phyloP scores from a whole-genome alignment of 129 eudicot genomes.

The Arctium minus region DNA sequence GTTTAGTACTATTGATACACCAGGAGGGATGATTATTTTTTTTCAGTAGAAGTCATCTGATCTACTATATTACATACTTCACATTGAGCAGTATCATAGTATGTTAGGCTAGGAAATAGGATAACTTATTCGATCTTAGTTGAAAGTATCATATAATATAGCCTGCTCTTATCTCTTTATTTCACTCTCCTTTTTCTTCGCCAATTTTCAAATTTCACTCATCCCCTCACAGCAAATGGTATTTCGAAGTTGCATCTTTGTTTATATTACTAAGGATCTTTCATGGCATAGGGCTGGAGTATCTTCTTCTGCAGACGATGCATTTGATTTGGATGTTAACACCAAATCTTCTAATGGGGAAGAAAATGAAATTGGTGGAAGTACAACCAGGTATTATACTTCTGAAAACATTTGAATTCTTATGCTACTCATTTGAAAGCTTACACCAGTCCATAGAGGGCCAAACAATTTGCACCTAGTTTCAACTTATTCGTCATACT shows the following conservation, averaged over 20 bases:
- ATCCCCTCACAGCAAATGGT: not conserved
- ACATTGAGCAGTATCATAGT: not conserved
- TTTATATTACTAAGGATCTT: not conserved
- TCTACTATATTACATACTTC: not conserved
- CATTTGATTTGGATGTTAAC: slow-evolving; percentile 35
- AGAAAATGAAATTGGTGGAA: slow-evolving; percentile 41
- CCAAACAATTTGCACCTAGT: slow-evolving; percentile 7
- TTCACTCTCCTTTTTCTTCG: not conserved
- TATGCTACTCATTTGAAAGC: slow-evolving; percentile 7
- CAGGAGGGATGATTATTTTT: not conserved
- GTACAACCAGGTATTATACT: slow-evolving; percentile 5
- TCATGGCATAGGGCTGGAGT: slow-evolving; percentile 59
- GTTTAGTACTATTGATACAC: too few relatives aligned
- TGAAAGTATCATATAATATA: not conserved
- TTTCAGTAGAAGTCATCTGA: not conserved
- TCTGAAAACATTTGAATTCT: slow-evolving; percentile 25
- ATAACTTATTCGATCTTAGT: not conserved
- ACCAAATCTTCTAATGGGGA: slow-evolving; percentile 46
- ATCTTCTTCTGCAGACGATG: slow-evolving; percentile 78
- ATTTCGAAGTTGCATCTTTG: not conserved
- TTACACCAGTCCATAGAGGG: not conserved
- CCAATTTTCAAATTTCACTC: not conserved
- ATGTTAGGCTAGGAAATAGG: not conserved
- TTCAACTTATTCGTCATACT: not conserved
- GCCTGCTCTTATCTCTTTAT: not conserved